Evolutionary conservation across 140 eudicot species (phyloP), one percentile per base, ranked within the genome.

Genomic region (Senecio squalidus): DNA sequence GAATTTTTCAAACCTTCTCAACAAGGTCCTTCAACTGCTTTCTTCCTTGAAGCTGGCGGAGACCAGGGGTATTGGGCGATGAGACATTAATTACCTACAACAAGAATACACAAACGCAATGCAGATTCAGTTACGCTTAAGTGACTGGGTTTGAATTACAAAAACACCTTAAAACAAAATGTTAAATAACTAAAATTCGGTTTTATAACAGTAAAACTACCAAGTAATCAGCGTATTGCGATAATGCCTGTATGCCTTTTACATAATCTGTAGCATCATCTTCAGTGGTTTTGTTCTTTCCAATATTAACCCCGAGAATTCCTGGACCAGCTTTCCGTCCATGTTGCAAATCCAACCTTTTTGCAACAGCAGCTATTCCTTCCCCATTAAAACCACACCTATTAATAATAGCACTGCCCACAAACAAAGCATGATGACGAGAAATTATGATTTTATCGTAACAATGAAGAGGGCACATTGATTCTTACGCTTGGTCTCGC

Each of bases 201-300:
- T 31, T 31, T 60, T 23, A 23, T 55, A 50, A 29, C 4, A 51
- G 10, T 51, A 51, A 58, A 48, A 55, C 43, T 91, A 91, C 98
- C 98, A 91, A 84, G 84, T 91, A 91, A 71, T 91, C 98, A 45
- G 98, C 98, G 77, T 83, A 91, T 67, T 91, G 96, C 18, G 96
- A 82, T 78, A 91, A 77, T 11, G 96, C 80, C 71, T 84, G 94
- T 26, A 91, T 86, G 29, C 98, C 98, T 79, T 81, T 88, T 53
- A 86, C 98, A 63, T 91, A 91, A 83, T 91, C 98, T 44, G 85
- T 74, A 18, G 88, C 96, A 40, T 96, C 96, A 81, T 91, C 96
- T 82, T 91, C 94, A 71, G 88, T 91, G 43, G 92, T 74, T 83
- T 91, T 86, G 50, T 91, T 91, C 69, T 91, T 91, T 62, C 98